phyloP scores from a whole-genome alignment of 2,329 filamentous ascomycete genomes.

The Penicillium glabrum region DNA sequence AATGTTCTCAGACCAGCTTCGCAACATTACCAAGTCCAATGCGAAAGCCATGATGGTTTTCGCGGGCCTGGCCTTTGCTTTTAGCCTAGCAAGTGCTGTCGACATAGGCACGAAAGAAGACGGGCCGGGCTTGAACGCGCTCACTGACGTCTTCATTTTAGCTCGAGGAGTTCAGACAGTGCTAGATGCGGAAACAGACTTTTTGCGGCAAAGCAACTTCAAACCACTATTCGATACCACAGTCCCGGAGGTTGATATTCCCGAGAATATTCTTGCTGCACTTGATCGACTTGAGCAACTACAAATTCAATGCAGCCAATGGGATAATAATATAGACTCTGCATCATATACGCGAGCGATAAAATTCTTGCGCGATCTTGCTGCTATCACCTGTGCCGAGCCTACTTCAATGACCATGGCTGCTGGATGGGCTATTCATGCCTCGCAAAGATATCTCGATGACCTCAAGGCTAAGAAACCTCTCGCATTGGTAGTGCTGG shows the following conservation, averaged over 20 bases:
- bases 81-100: constrained; percentile 21
- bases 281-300: constrained; percentile 6
- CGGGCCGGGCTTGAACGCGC: constrained; percentile 7
- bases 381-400: constrained; percentile 10
- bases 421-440: constrained; percentile 22
- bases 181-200: background rate
- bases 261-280: background rate
- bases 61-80: constrained; percentile 19
- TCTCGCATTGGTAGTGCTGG: constrained; percentile 21
- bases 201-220: constrained; percentile 11
- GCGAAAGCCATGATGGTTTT: constrained; percentile 18
- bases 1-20: constrained; percentile 12
- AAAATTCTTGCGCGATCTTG: constrained; percentile 6
- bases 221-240: constrained; percentile 7
- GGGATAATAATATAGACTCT: background rate
- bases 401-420: constrained; percentile 20
- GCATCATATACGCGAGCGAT: constrained; percentile 7
- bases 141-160: constrained; percentile 10
- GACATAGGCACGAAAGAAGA: constrained; percentile 2
- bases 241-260: background rate
- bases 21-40: constrained; percentile 13
- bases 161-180: constrained; percentile 13
- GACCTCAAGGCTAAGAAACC: constrained; percentile 10
- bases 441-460: constrained; percentile 9
- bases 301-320: background rate